Evolutionary conservation across 257 asterid genomes (phyloP).

Genomic region (Lycium ferocissimum): DNA sequence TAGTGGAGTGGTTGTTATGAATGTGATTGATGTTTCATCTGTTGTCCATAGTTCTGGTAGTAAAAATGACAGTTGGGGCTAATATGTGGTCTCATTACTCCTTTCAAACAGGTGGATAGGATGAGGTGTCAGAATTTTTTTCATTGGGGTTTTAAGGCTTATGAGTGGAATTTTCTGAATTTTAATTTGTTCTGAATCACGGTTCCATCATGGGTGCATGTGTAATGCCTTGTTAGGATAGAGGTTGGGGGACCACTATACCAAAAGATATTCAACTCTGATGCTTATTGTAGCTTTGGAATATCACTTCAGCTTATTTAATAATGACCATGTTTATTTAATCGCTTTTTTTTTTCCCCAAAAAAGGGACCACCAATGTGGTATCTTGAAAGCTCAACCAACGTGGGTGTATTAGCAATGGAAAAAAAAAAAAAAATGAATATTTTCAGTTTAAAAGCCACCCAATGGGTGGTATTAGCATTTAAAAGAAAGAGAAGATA

Average conservation of each 20-base stretch:
- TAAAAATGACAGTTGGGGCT: background rate
- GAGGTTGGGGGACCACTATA: conserved; percentile 7
- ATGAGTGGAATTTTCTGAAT: background rate
- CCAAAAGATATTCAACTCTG: background rate
- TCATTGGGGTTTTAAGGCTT: background rate
- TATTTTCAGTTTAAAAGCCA: background rate
- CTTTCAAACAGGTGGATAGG: background rate
- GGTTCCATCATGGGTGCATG: background rate
- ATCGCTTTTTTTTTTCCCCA: background rate
- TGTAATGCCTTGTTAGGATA: background rate
- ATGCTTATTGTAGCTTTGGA: background rate
- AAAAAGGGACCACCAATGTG: background rate
- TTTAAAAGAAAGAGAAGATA: background rate
- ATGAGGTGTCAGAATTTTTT: conserved; percentile 10
- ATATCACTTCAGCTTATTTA: background rate
- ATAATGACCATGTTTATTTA: background rate
- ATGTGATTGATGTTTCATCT: background rate
- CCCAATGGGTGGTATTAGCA: background rate
- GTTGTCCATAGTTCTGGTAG: conserved; percentile 1
- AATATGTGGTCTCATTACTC: background rate
- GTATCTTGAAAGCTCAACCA: background rate
- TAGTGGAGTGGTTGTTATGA: background rate
- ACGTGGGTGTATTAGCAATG: background rate
- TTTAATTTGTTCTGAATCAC: background rate
- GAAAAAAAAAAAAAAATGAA: background rate